Conservation (phyloP, 2,329 filamentous ascomycete genomes). For the Clarireedia paspali region DNA sequence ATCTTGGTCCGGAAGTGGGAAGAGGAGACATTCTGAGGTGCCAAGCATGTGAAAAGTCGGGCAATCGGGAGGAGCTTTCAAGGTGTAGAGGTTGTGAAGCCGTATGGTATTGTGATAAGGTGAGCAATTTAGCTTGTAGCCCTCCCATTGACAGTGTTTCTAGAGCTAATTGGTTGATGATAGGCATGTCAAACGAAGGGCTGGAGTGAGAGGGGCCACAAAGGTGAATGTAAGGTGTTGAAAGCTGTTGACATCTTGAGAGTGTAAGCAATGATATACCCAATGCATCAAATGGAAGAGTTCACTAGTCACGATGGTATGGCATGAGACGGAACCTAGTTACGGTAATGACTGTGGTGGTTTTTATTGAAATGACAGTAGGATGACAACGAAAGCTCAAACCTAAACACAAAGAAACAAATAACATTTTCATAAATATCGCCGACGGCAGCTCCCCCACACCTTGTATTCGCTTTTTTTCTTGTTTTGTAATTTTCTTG, state of each 20-base stretch:
- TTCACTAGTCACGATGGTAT: neutral
- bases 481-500: neutral
- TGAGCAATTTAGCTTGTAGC: conserved; percentile 7
- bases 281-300: neutral
- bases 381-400: neutral
- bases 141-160: neutral
- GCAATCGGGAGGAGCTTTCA: conserved; percentile 11
- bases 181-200: conserved; percentile 24
- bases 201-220: conserved; percentile 24
- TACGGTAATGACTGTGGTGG: neutral
- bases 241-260: conserved; percentile 11
- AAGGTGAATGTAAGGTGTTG: conserved; percentile 24
- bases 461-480: neutral
- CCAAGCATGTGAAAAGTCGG: conserved; percentile 18
- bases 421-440: neutral
- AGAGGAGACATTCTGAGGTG: conserved; percentile 10
- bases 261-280: neutral
- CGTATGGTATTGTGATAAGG: conserved; percentile 28
- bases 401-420: neutral
- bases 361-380: neutral
- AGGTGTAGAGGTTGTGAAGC: conserved; percentile 23
- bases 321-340: neutral
- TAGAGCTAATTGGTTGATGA: neutral
- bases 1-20: neutral
- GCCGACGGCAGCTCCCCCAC: neutral